phyloP scores from a whole-genome alignment of 2,329 filamentous ascomycete genomes.

The Coniella vitis region DNA sequence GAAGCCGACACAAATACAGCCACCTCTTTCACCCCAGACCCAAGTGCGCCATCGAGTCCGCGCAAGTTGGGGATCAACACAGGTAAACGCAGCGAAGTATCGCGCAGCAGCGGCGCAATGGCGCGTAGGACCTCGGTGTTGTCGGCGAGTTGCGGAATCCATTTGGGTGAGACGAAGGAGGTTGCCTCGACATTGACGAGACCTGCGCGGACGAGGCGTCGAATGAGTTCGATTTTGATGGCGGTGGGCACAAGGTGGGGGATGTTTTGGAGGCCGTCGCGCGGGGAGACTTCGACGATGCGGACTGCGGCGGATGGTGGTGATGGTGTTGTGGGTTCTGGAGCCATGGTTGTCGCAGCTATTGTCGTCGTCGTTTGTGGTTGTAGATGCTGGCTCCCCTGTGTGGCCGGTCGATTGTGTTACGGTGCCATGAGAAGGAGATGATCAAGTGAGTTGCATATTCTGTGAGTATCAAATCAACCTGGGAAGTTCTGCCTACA shows the following conservation, averaged over 20 bases:
- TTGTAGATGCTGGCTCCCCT: neutral
- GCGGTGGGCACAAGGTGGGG: conserved; percentile 49
- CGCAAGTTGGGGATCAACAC: conserved; percentile 47
- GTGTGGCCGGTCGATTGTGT: neutral
- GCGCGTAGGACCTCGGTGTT: conserved; percentile 40
- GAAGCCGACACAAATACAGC: conserved; percentile 55
- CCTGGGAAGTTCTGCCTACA: too few species aligned
- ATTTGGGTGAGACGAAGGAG: conserved; percentile 61
- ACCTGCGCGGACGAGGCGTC: conserved; percentile 49
- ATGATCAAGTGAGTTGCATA: too few species aligned
- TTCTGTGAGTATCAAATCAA: too few species aligned
- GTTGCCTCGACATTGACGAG: conserved; percentile 58
- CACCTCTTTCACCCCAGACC: conserved; percentile 20
- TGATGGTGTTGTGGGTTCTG: too few species aligned
- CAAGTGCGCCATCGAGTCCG: conserved; percentile 39
- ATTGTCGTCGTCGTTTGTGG: too few species aligned
- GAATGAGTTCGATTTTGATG: conserved; percentile 58
- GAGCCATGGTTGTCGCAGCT: neutral
- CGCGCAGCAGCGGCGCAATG: neutral
- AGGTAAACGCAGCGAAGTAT: conserved; percentile 9
- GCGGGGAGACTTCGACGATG: conserved; percentile 62
- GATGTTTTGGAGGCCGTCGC: conserved; percentile 66
- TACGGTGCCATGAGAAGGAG: too few species aligned
- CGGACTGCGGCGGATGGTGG: conserved; percentile 17
- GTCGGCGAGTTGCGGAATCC: conserved; percentile 59